A percentile compares a stretch with the other conserved stretches of the same genome.
phyloP scores from a whole-genome alignment of 2,329 filamentous ascomycete genomes.

The Coniochaeta ligniaria region DNA sequence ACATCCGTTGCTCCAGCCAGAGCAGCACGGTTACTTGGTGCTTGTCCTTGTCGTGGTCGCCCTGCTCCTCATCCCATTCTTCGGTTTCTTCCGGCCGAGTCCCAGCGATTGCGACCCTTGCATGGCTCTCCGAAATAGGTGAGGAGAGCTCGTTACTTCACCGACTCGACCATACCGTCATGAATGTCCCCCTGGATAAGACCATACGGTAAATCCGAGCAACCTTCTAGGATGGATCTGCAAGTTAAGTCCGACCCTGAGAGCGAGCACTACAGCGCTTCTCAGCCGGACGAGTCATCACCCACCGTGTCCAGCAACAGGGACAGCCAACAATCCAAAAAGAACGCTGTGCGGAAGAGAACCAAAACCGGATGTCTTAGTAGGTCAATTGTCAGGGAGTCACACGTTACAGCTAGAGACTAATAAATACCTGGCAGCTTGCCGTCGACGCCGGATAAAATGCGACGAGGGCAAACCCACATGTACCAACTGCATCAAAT shows the following conservation, averaged over 20 bases:
- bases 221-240: background rate
- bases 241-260: constrained; percentile 4
- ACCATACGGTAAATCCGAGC: background rate
- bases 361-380: constrained; percentile 92
- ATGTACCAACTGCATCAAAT: constrained; percentile 81
- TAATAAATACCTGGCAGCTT: constrained; percentile 48
- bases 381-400: constrained; percentile 25
- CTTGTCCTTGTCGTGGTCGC: background rate
- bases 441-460: constrained; percentile 91
- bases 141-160: background rate
- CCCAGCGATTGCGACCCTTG: background rate
- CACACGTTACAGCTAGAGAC: background rate
- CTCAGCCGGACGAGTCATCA: constrained; percentile 22
- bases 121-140: background rate
- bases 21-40: background rate
- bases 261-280: constrained; percentile 12
- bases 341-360: constrained; percentile 51
- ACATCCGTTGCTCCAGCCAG: background rate
- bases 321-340: constrained; percentile 37
- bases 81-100: background rate
- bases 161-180: background rate
- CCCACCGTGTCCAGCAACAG: constrained; percentile 24
- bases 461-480: constrained; percentile 85
- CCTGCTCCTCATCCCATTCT: background rate
- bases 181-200: background rate